Percentiles rank a stretch among this genome's conserved stretches.
These are phyloP conservation scores for Daldinia sp. DNA, from an alignment of 2,329 filamentous ascomycete species.

Conservation along the genomic window DNA sequence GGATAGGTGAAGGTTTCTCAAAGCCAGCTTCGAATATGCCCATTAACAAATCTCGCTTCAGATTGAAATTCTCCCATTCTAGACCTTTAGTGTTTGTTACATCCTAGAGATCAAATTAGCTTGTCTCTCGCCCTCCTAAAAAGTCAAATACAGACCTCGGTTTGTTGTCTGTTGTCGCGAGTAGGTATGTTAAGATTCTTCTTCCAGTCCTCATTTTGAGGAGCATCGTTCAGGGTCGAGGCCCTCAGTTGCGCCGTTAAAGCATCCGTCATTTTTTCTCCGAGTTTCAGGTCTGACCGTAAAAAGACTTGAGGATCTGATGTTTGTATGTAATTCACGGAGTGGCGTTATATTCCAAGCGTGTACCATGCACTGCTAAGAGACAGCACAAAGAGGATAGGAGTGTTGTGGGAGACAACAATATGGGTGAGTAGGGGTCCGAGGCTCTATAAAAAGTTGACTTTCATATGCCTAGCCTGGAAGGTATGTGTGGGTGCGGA, in stretches of 20 bases:
- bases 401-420: conserved; percentile 9
- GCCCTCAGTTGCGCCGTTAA: conserved; percentile 53
- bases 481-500: background rate
- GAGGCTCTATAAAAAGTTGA: conserved; percentile 19
- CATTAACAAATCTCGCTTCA: conserved; percentile 97
- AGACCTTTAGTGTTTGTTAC: conserved; percentile 97
- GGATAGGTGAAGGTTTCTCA: conserved; percentile 97
- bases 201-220: conserved; percentile 77
- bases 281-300: conserved; percentile 54
- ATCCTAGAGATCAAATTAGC: conserved; percentile 70
- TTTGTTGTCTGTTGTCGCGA: conserved; percentile 83
- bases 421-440: background rate
- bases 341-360: background rate
- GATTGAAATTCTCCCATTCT: conserved; percentile 96
- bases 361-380: conserved; percentile 22
- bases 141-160: conserved; percentile 70
- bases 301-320: conserved; percentile 22
- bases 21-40: conserved; percentile 99
- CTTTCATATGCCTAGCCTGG: conserved; percentile 16
- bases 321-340: conserved; percentile 19
- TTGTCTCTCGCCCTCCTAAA: conserved; percentile 4
- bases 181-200: conserved; percentile 76
- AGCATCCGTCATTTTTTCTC: conserved; percentile 50
- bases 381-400: conserved; percentile 13
- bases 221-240: conserved; percentile 60